Conservation (phyloP, 2,329 filamentous ascomycete genomes). For the Aspergillus sp. region DNA sequence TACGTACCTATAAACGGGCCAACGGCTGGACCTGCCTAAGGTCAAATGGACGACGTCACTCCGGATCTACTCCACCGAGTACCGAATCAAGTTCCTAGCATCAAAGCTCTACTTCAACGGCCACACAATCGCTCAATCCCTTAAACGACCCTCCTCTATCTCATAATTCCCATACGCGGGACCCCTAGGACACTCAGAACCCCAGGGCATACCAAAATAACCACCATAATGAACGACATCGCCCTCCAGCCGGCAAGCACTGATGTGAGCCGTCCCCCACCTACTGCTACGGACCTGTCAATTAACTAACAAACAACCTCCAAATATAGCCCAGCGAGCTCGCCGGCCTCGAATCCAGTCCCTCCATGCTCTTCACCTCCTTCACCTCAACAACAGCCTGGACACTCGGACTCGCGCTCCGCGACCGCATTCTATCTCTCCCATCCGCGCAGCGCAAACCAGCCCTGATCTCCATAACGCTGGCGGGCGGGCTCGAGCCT, state of each 20-base stretch:
- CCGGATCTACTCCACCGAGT: background rate
- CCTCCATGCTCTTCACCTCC: conserved; percentile 30
- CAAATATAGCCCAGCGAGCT: conserved; percentile 25
- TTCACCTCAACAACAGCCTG: conserved; percentile 43
- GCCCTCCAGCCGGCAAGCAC: conserved; percentile 30
- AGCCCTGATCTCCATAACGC: conserved; percentile 41
- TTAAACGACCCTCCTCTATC: background rate
- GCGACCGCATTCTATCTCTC: conserved; percentile 37
- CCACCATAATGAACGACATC: conserved; percentile 26
- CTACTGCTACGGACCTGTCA: background rate
- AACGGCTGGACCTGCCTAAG: background rate
- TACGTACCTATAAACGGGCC: background rate
- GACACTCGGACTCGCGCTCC: conserved; percentile 39
- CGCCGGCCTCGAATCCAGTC: conserved; percentile 30
- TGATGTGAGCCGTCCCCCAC: conserved; percentile 22
- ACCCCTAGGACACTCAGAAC: background rate
- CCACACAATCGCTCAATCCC: background rate
- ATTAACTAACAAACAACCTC: background rate
- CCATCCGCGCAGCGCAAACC: conserved; percentile 34
- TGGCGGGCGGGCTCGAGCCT: conserved; percentile 30
- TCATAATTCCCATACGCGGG: background rate
- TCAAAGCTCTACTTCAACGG: background rate
- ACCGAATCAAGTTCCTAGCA: background rate
- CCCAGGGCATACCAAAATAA: background rate
- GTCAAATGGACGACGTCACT: background rate